Percentiles rank a stretch among this genome's conserved stretches.
phyloP scores from a whole-genome alignment of 2,329 filamentous ascomycete genomes.

The Colletotrichum noveboracense region DNA sequence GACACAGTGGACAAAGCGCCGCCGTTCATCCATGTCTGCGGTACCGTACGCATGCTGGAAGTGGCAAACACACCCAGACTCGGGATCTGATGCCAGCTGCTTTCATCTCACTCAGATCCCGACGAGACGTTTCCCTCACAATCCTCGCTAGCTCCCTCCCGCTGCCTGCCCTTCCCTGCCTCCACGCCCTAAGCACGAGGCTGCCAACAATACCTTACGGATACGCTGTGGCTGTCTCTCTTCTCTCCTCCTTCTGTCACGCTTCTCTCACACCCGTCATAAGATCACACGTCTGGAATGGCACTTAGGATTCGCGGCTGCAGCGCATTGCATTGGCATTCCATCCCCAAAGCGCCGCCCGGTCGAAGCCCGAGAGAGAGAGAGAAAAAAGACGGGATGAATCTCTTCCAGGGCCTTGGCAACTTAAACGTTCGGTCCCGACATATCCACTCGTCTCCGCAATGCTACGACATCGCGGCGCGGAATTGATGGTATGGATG shows the following conservation, averaged over 20 bases:
- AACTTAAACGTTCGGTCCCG: constrained; percentile 12
- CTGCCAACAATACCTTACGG: neutral
- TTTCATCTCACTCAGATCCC: neutral
- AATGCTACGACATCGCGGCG: neutral
- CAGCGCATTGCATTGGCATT: constrained; percentile 1
- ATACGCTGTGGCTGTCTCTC: neutral
- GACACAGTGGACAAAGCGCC: constrained; percentile 11
- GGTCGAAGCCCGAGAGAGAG: neutral
- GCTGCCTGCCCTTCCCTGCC: neutral
- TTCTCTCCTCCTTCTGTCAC: neutral
- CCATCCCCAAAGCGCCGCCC: constrained; percentile 3
- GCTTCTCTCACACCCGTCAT: neutral
- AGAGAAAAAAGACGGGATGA: constrained; percentile 12
- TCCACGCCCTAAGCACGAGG: neutral
- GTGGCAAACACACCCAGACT: constrained; percentile 10
- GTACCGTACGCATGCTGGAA: neutral
- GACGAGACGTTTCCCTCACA: neutral
- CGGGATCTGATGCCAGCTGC: neutral
- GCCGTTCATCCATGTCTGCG: constrained; percentile 10
- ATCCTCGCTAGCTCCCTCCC: neutral
- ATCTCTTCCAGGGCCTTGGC: constrained; percentile 12
- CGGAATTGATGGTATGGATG: neutral
- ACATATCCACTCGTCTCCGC: constrained; percentile 11
- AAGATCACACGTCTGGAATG: neutral
- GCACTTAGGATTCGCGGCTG: neutral